Percentiles rank a stretch among this genome's conserved stretches.
phyloP scores from a whole-genome alignment of 306 rosid genomes.

The Malus domestica region DNA sequence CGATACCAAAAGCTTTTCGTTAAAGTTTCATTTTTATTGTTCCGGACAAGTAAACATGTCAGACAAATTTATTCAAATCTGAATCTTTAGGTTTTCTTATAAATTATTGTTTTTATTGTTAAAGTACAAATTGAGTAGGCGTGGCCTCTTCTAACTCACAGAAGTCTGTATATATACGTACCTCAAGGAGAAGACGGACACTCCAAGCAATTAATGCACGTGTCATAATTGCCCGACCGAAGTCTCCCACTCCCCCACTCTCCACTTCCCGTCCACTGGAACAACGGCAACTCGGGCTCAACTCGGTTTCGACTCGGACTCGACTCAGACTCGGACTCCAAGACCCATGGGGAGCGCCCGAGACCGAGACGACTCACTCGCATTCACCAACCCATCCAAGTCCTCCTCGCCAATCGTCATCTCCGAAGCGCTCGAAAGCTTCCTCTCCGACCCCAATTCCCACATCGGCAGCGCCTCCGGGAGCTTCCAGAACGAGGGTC shows the following conservation, averaged over 20 bases:
- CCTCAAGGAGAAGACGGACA: not conserved
- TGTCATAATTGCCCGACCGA: slow-evolving; percentile 11
- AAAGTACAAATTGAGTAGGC: not conserved
- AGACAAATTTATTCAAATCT: not conserved
- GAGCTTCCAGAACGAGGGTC: slow-evolving; percentile 78
- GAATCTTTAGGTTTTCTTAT: not conserved
- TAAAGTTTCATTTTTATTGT: too few species aligned
- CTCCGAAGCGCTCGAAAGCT: slow-evolving; percentile 68
- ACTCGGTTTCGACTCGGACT: not conserved
- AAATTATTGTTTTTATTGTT: not conserved
- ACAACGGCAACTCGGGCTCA: not conserved
- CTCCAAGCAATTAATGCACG: slow-evolving; percentile 12
- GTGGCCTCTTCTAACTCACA: not conserved
- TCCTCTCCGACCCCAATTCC: slow-evolving; percentile 60
- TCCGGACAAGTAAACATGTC: not conserved
- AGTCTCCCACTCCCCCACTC: not conserved
- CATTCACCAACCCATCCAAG: slow-evolving; percentile 58
- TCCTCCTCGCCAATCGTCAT: slow-evolving; percentile 77
- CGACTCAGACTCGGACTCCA: not conserved
- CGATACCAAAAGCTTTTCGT: fast-evolving
- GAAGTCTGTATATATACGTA: not conserved
- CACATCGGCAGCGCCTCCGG: slow-evolving; percentile 60
- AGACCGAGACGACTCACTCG: slow-evolving; percentile 59
- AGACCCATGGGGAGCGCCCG: slow-evolving; percentile 38
- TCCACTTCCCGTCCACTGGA: slow-evolving; percentile 23